These are phyloP conservation scores for Solanum hybrid DNA, from an alignment of 305 asterid genomes.

Conservation along the genomic window DNA sequence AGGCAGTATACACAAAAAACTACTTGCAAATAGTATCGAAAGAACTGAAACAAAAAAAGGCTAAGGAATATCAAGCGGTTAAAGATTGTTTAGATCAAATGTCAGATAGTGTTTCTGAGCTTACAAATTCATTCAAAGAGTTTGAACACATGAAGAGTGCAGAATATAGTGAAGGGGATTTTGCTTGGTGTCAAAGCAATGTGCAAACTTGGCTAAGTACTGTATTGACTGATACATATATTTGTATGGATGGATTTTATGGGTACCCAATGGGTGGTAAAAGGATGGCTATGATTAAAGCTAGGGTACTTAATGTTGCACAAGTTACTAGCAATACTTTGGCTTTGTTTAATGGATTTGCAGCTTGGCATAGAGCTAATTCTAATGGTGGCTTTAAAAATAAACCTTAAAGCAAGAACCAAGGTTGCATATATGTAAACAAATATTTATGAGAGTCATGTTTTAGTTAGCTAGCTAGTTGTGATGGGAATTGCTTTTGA, in stretches of 20 bases:
- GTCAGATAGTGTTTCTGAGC: constrained; percentile 42
- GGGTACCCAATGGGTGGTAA: constrained; percentile 38
- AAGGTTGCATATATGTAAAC: background rate
- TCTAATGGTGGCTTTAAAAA: background rate
- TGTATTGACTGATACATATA: constrained; percentile 42
- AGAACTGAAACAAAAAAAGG: constrained; percentile 21
- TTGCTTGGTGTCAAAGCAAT: constrained; percentile 60
- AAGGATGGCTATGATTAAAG: constrained; percentile 36
- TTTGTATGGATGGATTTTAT: constrained; percentile 46
- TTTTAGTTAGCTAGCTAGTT: background rate
- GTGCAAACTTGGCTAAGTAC: constrained; percentile 62
- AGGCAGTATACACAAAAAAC: constrained; percentile 34
- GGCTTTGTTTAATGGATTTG: constrained; percentile 46
- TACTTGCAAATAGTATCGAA: constrained; percentile 31
- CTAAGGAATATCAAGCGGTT: constrained; percentile 20
- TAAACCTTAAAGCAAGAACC: constrained; percentile 8
- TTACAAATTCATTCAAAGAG: constrained; percentile 44
- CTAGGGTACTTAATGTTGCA: constrained; percentile 41
- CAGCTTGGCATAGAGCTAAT: constrained; percentile 30
- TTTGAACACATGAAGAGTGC: constrained; percentile 24
- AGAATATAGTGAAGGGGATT: constrained; percentile 15
- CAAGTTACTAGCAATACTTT: constrained; percentile 50
- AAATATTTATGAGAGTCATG: constrained; percentile 1
- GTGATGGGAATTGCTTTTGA: background rate
- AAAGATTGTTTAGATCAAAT: constrained; percentile 51